Percentiles rank a stretch among this genome's conserved stretches.
These are phyloP conservation scores for Theobroma cacao DNA, from an alignment of 345 rosid genomes.

Conservation along the genomic window DNA sequence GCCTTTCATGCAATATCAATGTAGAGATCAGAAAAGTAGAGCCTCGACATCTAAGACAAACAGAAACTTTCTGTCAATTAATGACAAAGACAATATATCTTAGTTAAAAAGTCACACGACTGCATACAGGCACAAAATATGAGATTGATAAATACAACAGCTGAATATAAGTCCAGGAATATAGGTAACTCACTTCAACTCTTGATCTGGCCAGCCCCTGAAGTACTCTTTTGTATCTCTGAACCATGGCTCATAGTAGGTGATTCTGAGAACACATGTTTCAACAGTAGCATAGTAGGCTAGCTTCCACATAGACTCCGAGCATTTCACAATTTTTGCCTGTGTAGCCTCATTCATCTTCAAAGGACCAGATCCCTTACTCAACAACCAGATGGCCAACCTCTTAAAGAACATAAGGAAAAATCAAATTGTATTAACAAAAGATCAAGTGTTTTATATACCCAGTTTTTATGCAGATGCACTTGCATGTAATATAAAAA, in stretches of 20 bases:
- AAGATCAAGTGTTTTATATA: not conserved
- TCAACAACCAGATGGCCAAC: constrained; percentile 59
- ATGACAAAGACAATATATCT: constrained; percentile 3
- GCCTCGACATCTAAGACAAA: not conserved
- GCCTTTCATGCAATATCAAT: not conserved
- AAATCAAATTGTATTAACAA: constrained; percentile 6
- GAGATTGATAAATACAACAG: not conserved
- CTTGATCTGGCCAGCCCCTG: constrained; percentile 87
- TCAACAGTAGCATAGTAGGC: constrained; percentile 70
- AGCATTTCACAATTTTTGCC: constrained; percentile 63
- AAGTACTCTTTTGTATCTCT: constrained; percentile 57
- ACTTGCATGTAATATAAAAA: not conserved
- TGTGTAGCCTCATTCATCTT: constrained; percentile 48
- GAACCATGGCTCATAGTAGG: constrained; percentile 73
- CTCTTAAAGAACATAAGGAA: constrained; percentile 42
- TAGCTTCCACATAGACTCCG: constrained; percentile 92
- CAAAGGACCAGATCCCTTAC: constrained; percentile 31
- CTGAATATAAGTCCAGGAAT: constrained; percentile 8
- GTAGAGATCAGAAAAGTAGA: not conserved
- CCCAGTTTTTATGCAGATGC: not conserved
- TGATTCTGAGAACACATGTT: constrained; percentile 48
- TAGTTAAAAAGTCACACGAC: not conserved
- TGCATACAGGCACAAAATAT: not conserved
- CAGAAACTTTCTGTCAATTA: not conserved
- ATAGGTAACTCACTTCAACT: constrained; percentile 60